phyloP scores from a whole-genome alignment of 495 filamentous ascomycete species.

The Podospora tetraspora region DNA sequence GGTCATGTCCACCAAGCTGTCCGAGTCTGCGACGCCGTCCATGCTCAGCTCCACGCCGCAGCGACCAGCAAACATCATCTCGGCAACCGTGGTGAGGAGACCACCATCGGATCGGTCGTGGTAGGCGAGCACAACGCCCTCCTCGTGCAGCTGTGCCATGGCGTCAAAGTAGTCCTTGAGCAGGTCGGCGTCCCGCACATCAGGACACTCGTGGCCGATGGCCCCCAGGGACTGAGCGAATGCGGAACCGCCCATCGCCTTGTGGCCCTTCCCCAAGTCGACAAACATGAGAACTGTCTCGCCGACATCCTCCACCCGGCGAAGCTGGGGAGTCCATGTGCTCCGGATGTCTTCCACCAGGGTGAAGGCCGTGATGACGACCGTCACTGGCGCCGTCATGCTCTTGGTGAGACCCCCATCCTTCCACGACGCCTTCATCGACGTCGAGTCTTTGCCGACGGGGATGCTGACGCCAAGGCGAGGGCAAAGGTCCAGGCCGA shows the following conservation, averaged over 20 bases:
- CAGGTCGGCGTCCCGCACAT: constrained; percentile 73
- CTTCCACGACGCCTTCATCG: constrained; percentile 97
- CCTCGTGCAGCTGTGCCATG: constrained; percentile 76
- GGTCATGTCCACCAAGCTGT: constrained; percentile 57
- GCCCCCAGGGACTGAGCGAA: constrained; percentile 89
- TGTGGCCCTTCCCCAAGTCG: constrained; percentile 71
- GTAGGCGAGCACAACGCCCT: constrained; percentile 85
- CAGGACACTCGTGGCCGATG: constrained; percentile 75
- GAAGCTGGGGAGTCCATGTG: constrained; percentile 91
- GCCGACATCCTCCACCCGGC: constrained; percentile 77
- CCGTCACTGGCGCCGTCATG: constrained; percentile 84
- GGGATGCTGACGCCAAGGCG: constrained; percentile 85
- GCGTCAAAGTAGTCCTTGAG: constrained; percentile 93
- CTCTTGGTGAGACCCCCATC: constrained; percentile 70
- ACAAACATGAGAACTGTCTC: constrained; percentile 88
- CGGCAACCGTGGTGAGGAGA: constrained; percentile 81
- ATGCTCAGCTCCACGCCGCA: constrained; percentile 84
- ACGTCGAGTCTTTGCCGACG: constrained; percentile 96
- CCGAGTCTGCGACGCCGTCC: constrained; percentile 58
- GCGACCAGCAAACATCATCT: constrained; percentile 98
- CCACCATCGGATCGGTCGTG: constrained; percentile 94
- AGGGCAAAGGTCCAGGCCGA: constrained; percentile 78
- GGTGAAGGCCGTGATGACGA: constrained; percentile 86
- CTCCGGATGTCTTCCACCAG: constrained; percentile 70
- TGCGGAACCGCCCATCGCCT: constrained; percentile 84